phyloP scores from a whole-genome alignment of 306 rosid species.

The Dalbergia cultrata region DNA sequence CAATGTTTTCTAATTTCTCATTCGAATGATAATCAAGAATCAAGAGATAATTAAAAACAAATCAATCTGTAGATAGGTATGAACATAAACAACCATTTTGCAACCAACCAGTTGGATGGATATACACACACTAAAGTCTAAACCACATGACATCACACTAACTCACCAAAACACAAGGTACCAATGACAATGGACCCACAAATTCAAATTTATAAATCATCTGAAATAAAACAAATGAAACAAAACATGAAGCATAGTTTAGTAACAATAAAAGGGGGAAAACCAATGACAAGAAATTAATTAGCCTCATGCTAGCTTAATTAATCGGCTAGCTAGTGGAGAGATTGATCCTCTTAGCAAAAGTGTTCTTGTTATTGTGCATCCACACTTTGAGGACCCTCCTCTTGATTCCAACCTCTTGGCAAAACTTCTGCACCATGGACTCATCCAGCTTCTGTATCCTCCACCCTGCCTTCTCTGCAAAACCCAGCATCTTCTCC shows the following conservation, averaged over 20 bases:
- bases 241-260: neutral
- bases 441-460: slow-evolving; percentile 64
- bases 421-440: slow-evolving; percentile 58
- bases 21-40: neutral
- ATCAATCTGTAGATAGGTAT: neutral
- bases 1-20: neutral
- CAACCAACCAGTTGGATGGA: neutral
- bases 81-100: neutral
- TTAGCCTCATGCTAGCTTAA: neutral
- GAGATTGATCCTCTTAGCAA: slow-evolving; percentile 43
- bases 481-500: slow-evolving; percentile 65
- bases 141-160: slow-evolving; percentile 1
- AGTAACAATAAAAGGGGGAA: neutral
- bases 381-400: slow-evolving; percentile 76
- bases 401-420: slow-evolving; percentile 66
- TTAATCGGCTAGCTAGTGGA: slow-evolving; percentile 18
- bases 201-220: slow-evolving; percentile 9
- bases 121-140: slow-evolving; percentile 5
- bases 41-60: neutral
- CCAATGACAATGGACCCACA: slow-evolving; percentile 14
- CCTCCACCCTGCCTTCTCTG: slow-evolving; percentile 67
- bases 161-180: slow-evolving; percentile 25
- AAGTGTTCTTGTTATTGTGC: slow-evolving; percentile 71
- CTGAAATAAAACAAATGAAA: slow-evolving; percentile 12
- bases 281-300: neutral